These are phyloP conservation scores for Fusarium albosuccineum DNA, from an alignment of 2,329 filamentous ascomycete genomes.

Conservation along the genomic window DNA sequence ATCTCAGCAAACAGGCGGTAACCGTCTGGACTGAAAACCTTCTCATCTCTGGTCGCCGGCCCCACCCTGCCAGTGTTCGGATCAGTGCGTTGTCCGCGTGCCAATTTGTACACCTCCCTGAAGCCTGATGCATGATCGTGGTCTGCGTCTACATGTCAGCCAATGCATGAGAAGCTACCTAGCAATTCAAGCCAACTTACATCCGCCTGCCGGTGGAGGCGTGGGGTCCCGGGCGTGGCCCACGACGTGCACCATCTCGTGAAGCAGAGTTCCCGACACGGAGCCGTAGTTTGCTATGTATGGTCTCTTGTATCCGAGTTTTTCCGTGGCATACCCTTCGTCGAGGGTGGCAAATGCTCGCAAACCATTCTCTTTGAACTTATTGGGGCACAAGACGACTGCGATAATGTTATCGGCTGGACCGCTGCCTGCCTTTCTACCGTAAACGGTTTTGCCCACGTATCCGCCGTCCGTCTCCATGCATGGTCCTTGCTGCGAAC, in stretches of 20 bases:
- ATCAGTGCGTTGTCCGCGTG: too few relatives aligned
- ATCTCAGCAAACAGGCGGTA: conserved; percentile 10
- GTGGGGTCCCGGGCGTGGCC: neutral
- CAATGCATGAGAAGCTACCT: too few relatives aligned
- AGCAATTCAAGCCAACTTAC: neutral
- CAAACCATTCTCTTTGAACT: neutral
- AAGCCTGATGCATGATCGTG: too few relatives aligned
- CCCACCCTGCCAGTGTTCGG: too few relatives aligned
- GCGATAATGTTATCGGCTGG: neutral
- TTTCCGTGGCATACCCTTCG: conserved; percentile 2
- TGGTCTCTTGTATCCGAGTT: too few relatives aligned
- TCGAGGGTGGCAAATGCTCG: conserved; percentile 5
- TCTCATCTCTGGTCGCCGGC: too few relatives aligned
- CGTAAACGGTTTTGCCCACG: conserved; percentile 9
- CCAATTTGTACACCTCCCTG: too few relatives aligned
- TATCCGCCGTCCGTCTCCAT: conserved; percentile 1
- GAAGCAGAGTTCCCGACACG: conserved; percentile 9
- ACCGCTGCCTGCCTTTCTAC: neutral
- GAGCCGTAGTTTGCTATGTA: conserved; percentile 16
- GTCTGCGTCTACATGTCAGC: too few relatives aligned
- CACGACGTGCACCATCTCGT: conserved; percentile 20
- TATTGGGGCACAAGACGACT: conserved; percentile 14
- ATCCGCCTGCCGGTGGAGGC: neutral
- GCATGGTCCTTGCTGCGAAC: neutral
- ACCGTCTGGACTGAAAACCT: neutral